Conservation (phyloP, 2,329 filamentous ascomycete species). For the Neofusicoccum umdonicola region DNA sequence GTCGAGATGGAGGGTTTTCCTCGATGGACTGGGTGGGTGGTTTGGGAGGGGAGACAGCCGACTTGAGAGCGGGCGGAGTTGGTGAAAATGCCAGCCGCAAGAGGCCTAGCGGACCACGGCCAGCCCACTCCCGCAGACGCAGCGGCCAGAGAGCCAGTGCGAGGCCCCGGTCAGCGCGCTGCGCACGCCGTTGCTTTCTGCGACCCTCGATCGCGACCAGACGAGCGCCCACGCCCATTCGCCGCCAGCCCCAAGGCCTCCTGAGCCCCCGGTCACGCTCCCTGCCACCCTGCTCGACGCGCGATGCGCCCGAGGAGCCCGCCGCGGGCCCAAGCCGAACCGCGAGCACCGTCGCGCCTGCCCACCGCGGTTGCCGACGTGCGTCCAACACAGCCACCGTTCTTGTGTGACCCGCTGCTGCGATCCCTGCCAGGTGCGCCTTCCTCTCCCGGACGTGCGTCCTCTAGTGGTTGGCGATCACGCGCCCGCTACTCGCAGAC, state of each 20-base stretch:
- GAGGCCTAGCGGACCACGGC: not conserved
- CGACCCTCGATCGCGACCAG: not conserved
- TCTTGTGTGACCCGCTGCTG: constrained; percentile 1
- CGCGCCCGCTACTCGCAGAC: not conserved
- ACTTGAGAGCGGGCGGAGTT: constrained; percentile 24
- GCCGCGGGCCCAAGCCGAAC: not conserved
- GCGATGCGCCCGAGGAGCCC: not conserved
- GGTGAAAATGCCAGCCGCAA: constrained; percentile 5
- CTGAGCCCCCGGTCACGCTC: constrained; percentile 6
- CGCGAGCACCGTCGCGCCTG: not conserved
- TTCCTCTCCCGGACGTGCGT: constrained; percentile 3
- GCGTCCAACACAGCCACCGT: constrained; percentile 6
- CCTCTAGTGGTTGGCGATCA: not conserved
- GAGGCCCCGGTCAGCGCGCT: not conserved
- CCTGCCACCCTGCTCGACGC: not conserved
- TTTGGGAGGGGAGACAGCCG: constrained; percentile 23
- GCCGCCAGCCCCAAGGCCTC: not conserved
- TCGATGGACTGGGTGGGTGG: constrained; percentile 21
- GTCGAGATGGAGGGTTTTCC: constrained; percentile 25
- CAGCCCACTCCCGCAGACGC: not conserved
- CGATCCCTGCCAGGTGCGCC: not conserved
- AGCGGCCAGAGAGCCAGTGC: not conserved
- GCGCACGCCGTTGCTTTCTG: not conserved
- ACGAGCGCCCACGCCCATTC: not conserved
- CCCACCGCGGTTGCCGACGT: not conserved